A percentile compares a stretch with the other conserved stretches of the same genome.
phyloP scores from a whole-genome alignment of 495 filamentous ascomycete species.

The Tetracladium setigerum region DNA sequence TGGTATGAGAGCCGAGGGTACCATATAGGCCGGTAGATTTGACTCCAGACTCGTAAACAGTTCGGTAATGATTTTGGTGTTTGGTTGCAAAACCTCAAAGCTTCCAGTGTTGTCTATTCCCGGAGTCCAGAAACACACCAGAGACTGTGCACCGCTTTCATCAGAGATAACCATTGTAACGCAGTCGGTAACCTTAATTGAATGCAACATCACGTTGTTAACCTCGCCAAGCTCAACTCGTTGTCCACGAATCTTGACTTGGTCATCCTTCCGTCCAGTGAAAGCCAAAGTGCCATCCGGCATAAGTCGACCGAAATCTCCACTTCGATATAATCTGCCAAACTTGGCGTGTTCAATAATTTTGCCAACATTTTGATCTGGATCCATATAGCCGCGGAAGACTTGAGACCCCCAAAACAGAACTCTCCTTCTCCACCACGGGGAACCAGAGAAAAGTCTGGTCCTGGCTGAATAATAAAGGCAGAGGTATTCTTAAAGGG shows the following conservation, averaged over 20 bases:
- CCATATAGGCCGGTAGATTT: slow-evolving; percentile 56
- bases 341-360: slow-evolving; percentile 58
- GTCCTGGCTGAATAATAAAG: slow-evolving; percentile 50
- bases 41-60: slow-evolving; percentile 34
- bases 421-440: slow-evolving; percentile 67
- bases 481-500: slow-evolving; percentile 64
- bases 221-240: slow-evolving; percentile 77
- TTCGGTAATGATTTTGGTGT: slow-evolving; percentile 15
- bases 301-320: slow-evolving; percentile 65
- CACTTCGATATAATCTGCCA: slow-evolving; percentile 64
- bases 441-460: slow-evolving; percentile 40
- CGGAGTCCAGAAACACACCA: slow-evolving; percentile 55
- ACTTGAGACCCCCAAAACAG: slow-evolving; percentile 83
- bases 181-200: slow-evolving; percentile 38
- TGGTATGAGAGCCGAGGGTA: slow-evolving; percentile 61
- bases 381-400: slow-evolving; percentile 61
- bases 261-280: slow-evolving; percentile 66
- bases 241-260: slow-evolving; percentile 77
- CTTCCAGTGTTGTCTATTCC: slow-evolving; percentile 15
- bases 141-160: slow-evolving; percentile 26
- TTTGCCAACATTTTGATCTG: slow-evolving; percentile 44
- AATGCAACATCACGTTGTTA: slow-evolving; percentile 42
- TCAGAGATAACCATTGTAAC: slow-evolving; percentile 40
- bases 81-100: slow-evolving; percentile 14
- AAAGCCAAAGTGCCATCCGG: slow-evolving; percentile 64